Evolutionary conservation across 306 rosid genomes (phyloP).

Genomic region (Inga leiocalycina): DNA sequence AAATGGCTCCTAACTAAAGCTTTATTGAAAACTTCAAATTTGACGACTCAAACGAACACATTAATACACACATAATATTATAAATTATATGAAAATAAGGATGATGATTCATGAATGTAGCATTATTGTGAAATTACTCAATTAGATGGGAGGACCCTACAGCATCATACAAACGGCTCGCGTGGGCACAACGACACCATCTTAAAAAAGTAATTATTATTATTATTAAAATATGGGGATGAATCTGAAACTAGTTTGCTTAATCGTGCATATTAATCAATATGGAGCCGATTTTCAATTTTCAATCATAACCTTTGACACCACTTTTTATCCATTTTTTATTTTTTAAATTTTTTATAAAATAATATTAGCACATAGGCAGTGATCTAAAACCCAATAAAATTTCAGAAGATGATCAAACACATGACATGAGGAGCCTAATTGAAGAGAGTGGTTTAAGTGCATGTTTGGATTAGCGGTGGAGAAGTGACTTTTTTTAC

Average conservation of each 20-base stretch:
- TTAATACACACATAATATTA: neutral
- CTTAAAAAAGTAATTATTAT: constrained; percentile 29
- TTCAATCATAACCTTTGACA: constrained; percentile 42
- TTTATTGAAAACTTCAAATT: constrained; percentile 41
- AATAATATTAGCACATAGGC: neutral
- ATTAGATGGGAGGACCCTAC: constrained; percentile 42
- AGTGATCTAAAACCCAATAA: neutral
- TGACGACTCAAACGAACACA: constrained; percentile 35
- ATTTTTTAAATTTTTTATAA: too few species aligned
- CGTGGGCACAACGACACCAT: constrained; percentile 55
- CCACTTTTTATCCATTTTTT: constrained; percentile 24
- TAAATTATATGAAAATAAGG: neutral
- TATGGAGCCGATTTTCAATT: constrained; percentile 48
- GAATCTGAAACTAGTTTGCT: constrained; percentile 44
- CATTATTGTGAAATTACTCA: constrained; percentile 36
- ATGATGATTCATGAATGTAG: neutral
- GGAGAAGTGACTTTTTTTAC: too few species aligned
- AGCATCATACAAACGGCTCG: constrained; percentile 51
- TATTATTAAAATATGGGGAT: constrained; percentile 27
- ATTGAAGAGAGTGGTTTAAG: neutral
- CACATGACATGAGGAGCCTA: neutral
- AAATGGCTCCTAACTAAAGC: constrained; percentile 21
- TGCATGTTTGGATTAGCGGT: too few species aligned
- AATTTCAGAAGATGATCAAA: too few species aligned
- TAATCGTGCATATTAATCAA: constrained; percentile 50